Base-by-base conservation (phyloP, 257 asterid species). In the Orobanche coerulescens region DNA sequence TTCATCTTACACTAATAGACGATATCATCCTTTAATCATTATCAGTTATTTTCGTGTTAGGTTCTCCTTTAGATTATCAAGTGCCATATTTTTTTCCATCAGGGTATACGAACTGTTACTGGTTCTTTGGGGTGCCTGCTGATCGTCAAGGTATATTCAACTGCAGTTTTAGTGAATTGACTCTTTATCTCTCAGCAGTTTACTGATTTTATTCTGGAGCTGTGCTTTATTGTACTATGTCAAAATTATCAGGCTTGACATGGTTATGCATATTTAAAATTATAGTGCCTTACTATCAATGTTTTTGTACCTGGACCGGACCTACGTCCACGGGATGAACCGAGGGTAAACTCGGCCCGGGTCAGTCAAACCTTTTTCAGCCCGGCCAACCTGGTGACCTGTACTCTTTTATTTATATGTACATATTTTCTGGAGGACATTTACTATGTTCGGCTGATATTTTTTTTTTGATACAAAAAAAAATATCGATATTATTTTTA, bases 71-170 rank as follows among this genome's bases (percentile, higher is more conserved):
- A 31, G 55, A 39, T 58, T 49, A 63, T 66, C 71, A 68, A 34
- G 10, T 47, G 49, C 13, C 9, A 11, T 2, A 66, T 37, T 60
- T 59, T 58, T 63, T 70, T 49, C 30, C 46, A 57, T 61, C 72
- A 92, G 97, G 98, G 95, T 36, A 89, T 92, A 60, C 90, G 97
- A 70, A 90, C 97, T 48, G 98, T 92, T 68, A 92, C 95, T 76
- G 97, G 98, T 75, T 69, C 82, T 59, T 65, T 75, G 71, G 97
- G 98, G 62, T 92, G 98, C 83, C 97, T 92, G 57, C 78, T 92
- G 74, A 84, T 92, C 61, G 97, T 92, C 59, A 88, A 56, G 97
- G 98, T 92, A 79, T 69, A 48, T 42, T 70, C 19, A 13, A n/a
- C 51, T 57, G 22, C 48, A 15, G 33, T 66, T 54, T 42, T 54